Conservation (phyloP, 2,329 filamentous ascomycete species). For the Elsinoe australis region DNA sequence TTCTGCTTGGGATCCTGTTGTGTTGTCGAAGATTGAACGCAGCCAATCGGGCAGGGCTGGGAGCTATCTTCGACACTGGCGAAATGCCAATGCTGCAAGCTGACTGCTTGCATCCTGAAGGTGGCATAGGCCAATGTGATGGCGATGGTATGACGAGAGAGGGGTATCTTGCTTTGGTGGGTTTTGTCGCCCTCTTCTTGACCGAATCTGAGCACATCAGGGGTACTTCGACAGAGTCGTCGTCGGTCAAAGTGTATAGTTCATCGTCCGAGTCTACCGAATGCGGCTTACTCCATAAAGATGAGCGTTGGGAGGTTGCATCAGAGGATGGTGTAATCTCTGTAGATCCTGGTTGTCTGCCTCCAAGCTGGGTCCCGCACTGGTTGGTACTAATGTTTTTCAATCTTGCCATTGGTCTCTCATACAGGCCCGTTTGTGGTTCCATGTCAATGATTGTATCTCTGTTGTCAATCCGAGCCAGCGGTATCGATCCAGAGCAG, state of each 20-base stretch:
- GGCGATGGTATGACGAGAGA: conserved; percentile 53
- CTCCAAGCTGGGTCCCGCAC: neutral
- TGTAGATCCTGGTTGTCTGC: conserved; percentile 30
- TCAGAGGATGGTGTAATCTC: conserved; percentile 49
- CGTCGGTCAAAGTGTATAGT: conserved; percentile 77
- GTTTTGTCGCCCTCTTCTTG: conserved; percentile 33
- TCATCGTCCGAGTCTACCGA: conserved; percentile 69
- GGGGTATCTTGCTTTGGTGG: conserved; percentile 43
- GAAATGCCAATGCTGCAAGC: conserved; percentile 38
- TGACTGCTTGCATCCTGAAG: conserved; percentile 43
- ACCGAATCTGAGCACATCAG: conserved; percentile 47
- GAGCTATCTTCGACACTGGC: conserved; percentile 38
- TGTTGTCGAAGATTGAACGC: conserved; percentile 55
- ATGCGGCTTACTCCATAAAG: conserved; percentile 57
- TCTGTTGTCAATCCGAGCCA: conserved; percentile 10
- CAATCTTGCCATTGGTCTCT: conserved; percentile 12
- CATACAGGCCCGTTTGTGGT: conserved; percentile 8
- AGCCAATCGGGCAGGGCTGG: conserved; percentile 49
- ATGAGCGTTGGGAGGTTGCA: conserved; percentile 29
- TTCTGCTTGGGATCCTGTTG: conserved; percentile 59
- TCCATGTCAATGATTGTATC: conserved; percentile 14
- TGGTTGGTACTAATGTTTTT: conserved; percentile 1
- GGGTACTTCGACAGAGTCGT: conserved; percentile 55
- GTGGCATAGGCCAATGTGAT: conserved; percentile 49
- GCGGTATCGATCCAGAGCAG: conserved; percentile 3